Evolutionary conservation across 257 asterid genomes (phyloP), one percentile per base, ranked within the genome.

Genomic region (Solanum piurae): DNA sequence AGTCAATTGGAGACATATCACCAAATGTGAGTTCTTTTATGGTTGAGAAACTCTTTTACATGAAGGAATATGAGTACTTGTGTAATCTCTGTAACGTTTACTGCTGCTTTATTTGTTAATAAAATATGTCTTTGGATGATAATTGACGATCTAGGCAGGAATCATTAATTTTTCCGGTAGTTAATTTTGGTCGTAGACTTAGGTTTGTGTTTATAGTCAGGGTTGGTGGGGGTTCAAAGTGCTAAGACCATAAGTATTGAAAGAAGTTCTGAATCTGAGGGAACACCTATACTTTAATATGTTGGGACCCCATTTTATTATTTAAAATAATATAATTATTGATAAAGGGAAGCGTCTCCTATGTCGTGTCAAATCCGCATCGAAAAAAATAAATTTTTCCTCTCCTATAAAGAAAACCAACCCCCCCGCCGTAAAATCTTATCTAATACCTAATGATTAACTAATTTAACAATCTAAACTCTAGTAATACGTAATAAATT

Each of bases 1-100:
- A 96, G 96, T 94, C 95, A 97, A 88, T 91, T 97, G 93, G 98
- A 90, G 95, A 94, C 96, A 34, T 97, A 97, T 92, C 99, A 96
- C 89, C 94, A 90, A 88, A 94, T 97, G 99, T 97, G 91, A 94
- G 98, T 91, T 85, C 87, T 87, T 76, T 83, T 13, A 55, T 86
- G 46, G 40, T 49, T 73, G 86, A 85, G 64, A 60, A 83, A 58
- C 88, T 69, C 80, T 71, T 76, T 36, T 58, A 79, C 60, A 31
- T 89, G 82, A 82, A 40, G 87, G 71, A 36, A 12, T 89, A 72
- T 83, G 21, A 88, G 42, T 69, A 82, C 87, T 29, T 89, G 79
- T 84, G 83, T 74, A 21, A 37, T 21, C 33, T 74, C 52, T 37
- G 21, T 37, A 74, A 74, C 52, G 7, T 21, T 36, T 74, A 37